phyloP scores from a whole-genome alignment of 163 green algal species.

The Prototheca wickerhamii region DNA sequence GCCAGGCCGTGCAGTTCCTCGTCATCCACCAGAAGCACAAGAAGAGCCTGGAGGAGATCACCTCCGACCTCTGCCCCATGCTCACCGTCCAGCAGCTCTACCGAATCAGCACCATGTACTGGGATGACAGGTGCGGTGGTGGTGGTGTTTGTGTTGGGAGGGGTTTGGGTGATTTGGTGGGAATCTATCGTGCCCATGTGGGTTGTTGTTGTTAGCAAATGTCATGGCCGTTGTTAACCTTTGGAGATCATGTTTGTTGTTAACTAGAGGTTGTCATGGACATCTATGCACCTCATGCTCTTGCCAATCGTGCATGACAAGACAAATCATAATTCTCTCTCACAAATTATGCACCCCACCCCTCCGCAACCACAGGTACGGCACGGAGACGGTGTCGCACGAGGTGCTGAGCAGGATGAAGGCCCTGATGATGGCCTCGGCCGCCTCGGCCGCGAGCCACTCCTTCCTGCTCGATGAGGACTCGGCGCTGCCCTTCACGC shows the following conservation, averaged over 20 bases:
- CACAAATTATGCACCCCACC: constrained; percentile 38
- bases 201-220: too few species aligned
- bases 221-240: too few species aligned
- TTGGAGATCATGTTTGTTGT: too few species aligned
- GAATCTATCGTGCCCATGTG: too few species aligned
- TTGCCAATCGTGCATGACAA: too few species aligned
- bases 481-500: constrained; percentile 81
- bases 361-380: constrained; percentile 40
- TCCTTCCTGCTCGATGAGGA: constrained; percentile 98
- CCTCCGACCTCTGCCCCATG: constrained; percentile 85
- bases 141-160: too few species aligned
- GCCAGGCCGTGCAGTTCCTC: constrained; percentile 84
- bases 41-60: constrained; percentile 95
- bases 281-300: too few species aligned
- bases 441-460: constrained; percentile 47
- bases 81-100: constrained; percentile 98
- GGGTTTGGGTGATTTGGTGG: too few species aligned
- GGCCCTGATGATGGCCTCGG: constrained; percentile 79
- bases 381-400: constrained; percentile 85
- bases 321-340: too few species aligned
- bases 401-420: constrained; percentile 72
- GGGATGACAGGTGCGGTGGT: constrained; percentile 71
- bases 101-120: constrained; percentile 99
- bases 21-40: constrained; percentile 97
- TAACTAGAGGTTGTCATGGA: neutral